Percentiles rank a stretch among this genome's conserved stretches.
phyloP scores from a whole-genome alignment of 2,329 filamentous ascomycete genomes.

The Lasiodiplodia sp. region DNA sequence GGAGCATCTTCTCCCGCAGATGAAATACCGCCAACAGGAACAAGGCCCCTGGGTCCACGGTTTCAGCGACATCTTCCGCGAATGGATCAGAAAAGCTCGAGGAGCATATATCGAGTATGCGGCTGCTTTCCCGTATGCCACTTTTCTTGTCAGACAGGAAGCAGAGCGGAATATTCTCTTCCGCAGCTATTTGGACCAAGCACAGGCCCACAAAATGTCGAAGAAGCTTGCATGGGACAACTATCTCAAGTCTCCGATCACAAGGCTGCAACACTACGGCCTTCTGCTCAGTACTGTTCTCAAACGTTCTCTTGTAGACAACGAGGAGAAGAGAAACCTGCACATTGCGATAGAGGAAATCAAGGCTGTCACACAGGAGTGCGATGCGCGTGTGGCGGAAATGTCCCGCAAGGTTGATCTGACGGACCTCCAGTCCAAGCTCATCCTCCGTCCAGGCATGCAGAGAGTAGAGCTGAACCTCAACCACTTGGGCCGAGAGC shows the following conservation, averaged over 20 bases:
- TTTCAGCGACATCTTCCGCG: conserved; percentile 95
- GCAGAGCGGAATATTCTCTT: conserved; percentile 85
- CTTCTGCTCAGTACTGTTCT: conserved; percentile 83
- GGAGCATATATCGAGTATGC: conserved; percentile 91
- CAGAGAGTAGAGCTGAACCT: conserved; percentile 84
- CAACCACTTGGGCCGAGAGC: conserved; percentile 89
- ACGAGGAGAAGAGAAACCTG: conserved; percentile 88
- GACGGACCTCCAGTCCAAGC: conserved; percentile 80
- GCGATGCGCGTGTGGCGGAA: conserved; percentile 90
- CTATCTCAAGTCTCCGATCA: conserved; percentile 92
- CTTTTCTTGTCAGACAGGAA: conserved; percentile 83
- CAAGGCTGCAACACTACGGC: conserved; percentile 87
- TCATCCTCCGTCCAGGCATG: conserved; percentile 87
- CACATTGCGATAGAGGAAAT: conserved; percentile 89
- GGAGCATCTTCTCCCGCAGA: conserved; percentile 86
- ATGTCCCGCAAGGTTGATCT: conserved; percentile 90
- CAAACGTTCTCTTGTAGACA: conserved; percentile 82
- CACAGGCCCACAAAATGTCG: conserved; percentile 78
- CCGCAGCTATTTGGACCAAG: conserved; percentile 81
- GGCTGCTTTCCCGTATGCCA: conserved; percentile 82
- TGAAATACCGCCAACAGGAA: conserved; percentile 96
- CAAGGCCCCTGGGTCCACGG: conserved; percentile 94
- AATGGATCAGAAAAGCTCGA: conserved; percentile 97
- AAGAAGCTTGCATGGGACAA: conserved; percentile 91
- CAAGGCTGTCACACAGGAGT: conserved; percentile 85